A percentile compares a stretch with the other conserved stretches of the same genome.
phyloP scores from a whole-genome alignment of 1,139 yeast genomes.

The Taphrina pruni region DNA sequence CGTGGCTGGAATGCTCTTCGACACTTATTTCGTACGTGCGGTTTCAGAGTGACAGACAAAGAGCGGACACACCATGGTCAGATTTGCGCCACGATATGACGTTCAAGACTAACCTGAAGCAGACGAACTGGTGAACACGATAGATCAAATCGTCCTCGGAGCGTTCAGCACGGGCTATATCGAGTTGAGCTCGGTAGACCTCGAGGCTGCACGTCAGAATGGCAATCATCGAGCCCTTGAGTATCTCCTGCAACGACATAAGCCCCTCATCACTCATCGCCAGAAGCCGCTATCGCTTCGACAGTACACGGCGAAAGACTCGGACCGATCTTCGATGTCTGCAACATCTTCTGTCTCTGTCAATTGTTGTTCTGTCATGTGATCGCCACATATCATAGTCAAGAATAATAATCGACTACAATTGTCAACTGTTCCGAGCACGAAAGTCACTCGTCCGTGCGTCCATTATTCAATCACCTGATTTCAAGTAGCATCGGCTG shows the following conservation, averaged over 20 bases:
- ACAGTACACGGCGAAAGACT: background rate
- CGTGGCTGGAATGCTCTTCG: conserved; percentile 26
- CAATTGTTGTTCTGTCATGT: background rate
- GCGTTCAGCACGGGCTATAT: background rate
- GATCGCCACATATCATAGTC: too few relatives aligned
- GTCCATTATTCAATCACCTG: too few relatives aligned
- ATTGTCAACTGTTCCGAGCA: too few relatives aligned
- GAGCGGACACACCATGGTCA: background rate
- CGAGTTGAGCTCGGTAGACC: background rate
- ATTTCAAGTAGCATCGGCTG: too few relatives aligned
- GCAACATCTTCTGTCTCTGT: too few relatives aligned
- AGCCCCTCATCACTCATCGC: conserved; percentile 3
- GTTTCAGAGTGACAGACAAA: background rate
- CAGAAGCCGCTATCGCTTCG: background rate
- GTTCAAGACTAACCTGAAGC: background rate
- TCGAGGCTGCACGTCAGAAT: conserved; percentile 18
- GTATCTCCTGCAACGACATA: background rate
- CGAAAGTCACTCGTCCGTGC: too few relatives aligned
- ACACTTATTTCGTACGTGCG: conserved; percentile 22
- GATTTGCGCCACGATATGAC: background rate
- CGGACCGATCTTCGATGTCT: background rate
- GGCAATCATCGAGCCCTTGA: conserved; percentile 7
- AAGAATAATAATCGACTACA: too few relatives aligned
- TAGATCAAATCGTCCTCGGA: conserved; percentile 6
- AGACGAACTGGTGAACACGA: conserved; percentile 2